These are phyloP conservation scores for Leptosphaerulina australis DNA, from an alignment of 2,329 filamentous ascomycete genomes.

Conservation along the genomic window DNA sequence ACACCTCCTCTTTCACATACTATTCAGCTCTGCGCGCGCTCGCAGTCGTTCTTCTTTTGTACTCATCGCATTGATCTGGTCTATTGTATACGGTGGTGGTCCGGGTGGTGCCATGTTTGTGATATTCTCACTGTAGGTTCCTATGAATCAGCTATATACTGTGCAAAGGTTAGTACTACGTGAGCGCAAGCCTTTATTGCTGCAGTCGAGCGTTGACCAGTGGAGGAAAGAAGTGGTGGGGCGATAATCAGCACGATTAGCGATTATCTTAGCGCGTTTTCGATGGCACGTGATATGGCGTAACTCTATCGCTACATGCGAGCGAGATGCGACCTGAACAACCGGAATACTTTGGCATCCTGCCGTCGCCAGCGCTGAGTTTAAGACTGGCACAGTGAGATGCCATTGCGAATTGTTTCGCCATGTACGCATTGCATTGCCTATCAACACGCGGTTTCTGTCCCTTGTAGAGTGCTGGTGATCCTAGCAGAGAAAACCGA, in stretches of 20 bases:
- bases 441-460: conserved; percentile 8
- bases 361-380: background rate
- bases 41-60: conserved; percentile 27
- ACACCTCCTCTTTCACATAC: conserved; percentile 30
- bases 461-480: conserved; percentile 14
- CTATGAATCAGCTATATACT: conserved; percentile 13
- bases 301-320: no score
- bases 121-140: conserved; percentile 3
- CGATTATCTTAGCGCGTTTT: background rate
- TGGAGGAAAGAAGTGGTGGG: conserved; percentile 5
- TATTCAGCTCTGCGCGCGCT: conserved; percentile 35
- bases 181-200: conserved; percentile 14
- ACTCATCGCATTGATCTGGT: conserved; percentile 34
- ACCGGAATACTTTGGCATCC: background rate
- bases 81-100: conserved; percentile 34
- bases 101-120: conserved; percentile 31
- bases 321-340: background rate
- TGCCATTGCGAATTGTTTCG: background rate
- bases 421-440: background rate
- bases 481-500: no score
- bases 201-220: conserved; percentile 1
- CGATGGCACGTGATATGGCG: conserved; percentile 2
- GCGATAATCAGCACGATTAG: background rate
- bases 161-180: conserved; percentile 18
- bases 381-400: background rate